These are phyloP conservation scores for Panaeolus papilionaceus DNA, from an alignment of 768 basidiomycete species.

Conservation along the genomic window DNA sequence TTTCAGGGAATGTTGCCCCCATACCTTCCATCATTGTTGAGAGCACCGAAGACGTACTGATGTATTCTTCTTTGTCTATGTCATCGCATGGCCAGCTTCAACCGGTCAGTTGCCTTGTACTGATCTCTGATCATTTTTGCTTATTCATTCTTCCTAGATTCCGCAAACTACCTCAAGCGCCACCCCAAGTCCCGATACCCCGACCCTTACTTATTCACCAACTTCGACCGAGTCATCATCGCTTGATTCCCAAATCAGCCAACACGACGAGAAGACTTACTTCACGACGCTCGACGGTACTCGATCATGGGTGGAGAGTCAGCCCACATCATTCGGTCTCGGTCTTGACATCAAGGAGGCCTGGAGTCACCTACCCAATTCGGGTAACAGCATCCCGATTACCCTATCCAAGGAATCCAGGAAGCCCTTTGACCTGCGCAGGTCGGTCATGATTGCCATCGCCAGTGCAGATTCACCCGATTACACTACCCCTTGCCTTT, in stretches of 20 bases:
- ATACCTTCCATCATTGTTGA: not conserved
- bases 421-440: slow-evolving; percentile 1
- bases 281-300: not conserved
- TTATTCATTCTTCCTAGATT: not conserved
- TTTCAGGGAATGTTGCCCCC: not conserved
- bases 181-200: slow-evolving; percentile 58
- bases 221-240: slow-evolving; percentile 62
- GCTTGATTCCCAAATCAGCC: slow-evolving; percentile 47
- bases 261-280: not conserved
- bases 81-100: not conserved
- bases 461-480: slow-evolving; percentile 1
- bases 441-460: slow-evolving; percentile 7
- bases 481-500: not conserved
- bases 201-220: slow-evolving; percentile 63
- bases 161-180: slow-evolving; percentile 24
- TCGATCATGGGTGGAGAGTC: slow-evolving; percentile 4
- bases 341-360: slow-evolving; percentile 5
- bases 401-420: not conserved
- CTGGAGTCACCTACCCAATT: slow-evolving; percentile 2
- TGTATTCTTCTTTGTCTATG: not conserved
- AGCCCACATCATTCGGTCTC: slow-evolving; percentile 6
- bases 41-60: not conserved
- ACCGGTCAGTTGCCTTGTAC: not conserved
- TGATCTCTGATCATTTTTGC: not conserved
- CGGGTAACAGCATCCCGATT: not conserved